Conservation (phyloP, 148 eudicot genomes). For the Vaccinium macrocarpon region DNA sequence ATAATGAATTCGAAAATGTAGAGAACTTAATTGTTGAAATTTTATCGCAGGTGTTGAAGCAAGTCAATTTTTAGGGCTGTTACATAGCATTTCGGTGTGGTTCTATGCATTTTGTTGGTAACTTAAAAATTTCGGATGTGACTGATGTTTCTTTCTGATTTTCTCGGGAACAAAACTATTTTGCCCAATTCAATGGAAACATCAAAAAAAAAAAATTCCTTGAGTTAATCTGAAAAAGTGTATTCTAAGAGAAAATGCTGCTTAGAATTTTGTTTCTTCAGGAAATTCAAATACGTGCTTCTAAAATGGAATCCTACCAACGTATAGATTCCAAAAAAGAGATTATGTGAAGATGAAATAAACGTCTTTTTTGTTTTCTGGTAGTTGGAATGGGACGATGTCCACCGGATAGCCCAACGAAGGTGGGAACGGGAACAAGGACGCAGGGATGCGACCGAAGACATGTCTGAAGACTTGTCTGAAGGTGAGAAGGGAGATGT, state of each 20-base stretch:
- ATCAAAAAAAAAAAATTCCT: neutral
- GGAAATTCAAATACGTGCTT: neutral
- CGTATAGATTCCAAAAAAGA: neutral
- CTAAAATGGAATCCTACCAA: neutral
- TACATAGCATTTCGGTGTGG: neutral
- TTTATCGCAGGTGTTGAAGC: neutral
- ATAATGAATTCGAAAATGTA: neutral
- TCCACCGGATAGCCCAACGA: slow-evolving; percentile 45
- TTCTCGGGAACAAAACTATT: neutral
- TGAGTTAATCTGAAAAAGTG: neutral
- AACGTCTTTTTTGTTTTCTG: neutral
- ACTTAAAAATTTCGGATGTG: neutral
- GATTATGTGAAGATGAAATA: neutral
- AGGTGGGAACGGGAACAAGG: slow-evolving; percentile 65
- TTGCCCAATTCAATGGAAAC: neutral
- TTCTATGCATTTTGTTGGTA: neutral
- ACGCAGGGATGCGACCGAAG: slow-evolving; percentile 58
- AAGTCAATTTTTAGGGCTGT: neutral
- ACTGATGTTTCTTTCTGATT: neutral
- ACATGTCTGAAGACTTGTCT: slow-evolving; percentile 64
- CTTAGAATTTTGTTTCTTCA: neutral
- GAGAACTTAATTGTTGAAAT: neutral
- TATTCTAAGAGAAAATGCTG: neutral
- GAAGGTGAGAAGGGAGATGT: slow-evolving; percentile 69
- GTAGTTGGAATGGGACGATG: slow-evolving; percentile 74